phyloP scores from a whole-genome alignment of 495 filamentous ascomycete genomes.

The Aspergillus mulundensis region DNA sequence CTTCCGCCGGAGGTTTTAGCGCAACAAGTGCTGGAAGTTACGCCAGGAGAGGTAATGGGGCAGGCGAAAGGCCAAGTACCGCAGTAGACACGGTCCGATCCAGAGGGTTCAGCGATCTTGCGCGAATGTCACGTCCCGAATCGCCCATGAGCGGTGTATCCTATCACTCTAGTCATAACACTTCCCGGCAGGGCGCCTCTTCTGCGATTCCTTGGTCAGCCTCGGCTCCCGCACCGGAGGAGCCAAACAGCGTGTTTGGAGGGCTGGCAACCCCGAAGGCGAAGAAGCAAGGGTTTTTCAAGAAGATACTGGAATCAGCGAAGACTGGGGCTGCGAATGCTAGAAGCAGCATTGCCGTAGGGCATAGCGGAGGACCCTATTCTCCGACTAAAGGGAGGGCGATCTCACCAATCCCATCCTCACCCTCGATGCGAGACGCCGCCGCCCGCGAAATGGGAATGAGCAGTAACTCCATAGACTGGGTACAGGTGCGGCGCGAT shows the following conservation, averaged over 20 bases:
- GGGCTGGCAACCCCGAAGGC: conserved; percentile 82
- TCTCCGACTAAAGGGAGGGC: conserved; percentile 45
- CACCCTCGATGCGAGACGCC: conserved; percentile 39
- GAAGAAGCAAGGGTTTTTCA: conserved; percentile 93
- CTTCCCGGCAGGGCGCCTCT: conserved; percentile 51
- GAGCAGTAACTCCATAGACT: conserved; percentile 63
- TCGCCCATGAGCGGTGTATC: conserved; percentile 73
- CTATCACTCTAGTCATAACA: conserved; percentile 80
- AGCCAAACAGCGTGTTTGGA: conserved; percentile 57
- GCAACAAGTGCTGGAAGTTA: conserved; percentile 93
- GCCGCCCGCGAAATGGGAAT: conserved; percentile 66
- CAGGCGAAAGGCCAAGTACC: conserved; percentile 46
- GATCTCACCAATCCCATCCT: conserved; percentile 32
- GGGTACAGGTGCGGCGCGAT: conserved; percentile 93
- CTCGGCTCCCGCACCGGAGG: conserved; percentile 34
- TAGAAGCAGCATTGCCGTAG: conserved; percentile 74
- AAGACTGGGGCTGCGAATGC: conserved; percentile 90
- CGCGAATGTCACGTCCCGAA: conserved; percentile 51
- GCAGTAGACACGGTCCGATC: conserved; percentile 44
- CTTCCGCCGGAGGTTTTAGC: conserved; percentile 85
- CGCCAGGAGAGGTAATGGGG: conserved; percentile 62
- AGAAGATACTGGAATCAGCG: conserved; percentile 90
- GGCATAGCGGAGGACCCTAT: conserved; percentile 48
- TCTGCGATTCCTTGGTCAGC: conserved; percentile 46
- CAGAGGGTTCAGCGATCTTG: conserved; percentile 43